These are phyloP conservation scores for Zalaria sp. DNA, from an alignment of 2,329 filamentous ascomycete species.

Conservation along the genomic window DNA sequence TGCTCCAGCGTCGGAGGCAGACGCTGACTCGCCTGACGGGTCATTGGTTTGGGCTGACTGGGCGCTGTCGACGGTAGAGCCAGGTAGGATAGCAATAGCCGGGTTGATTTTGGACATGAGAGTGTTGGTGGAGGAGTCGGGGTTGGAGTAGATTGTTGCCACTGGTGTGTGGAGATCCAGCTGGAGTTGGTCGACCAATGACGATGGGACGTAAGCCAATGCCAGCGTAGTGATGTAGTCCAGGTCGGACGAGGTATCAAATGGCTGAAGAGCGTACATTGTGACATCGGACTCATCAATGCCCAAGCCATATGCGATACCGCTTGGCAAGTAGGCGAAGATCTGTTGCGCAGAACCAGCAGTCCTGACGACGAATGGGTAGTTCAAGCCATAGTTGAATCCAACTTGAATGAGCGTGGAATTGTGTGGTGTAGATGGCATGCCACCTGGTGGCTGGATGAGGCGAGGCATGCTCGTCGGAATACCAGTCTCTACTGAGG, in stretches of 20 bases:
- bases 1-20: constrained; percentile 29
- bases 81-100: constrained; percentile 54
- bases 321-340: constrained; percentile 61
- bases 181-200: constrained; percentile 41
- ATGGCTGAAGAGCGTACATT: constrained; percentile 61
- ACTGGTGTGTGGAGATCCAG: constrained; percentile 57
- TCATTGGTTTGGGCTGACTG: constrained; percentile 24
- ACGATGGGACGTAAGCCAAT: constrained; percentile 31
- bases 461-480: constrained; percentile 57
- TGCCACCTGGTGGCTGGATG: constrained; percentile 55
- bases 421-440: constrained; percentile 44
- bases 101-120: constrained; percentile 75
- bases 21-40: constrained; percentile 18
- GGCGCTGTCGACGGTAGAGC: constrained; percentile 26
- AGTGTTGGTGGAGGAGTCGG: constrained; percentile 49
- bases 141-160: constrained; percentile 62
- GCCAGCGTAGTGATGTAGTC: constrained; percentile 75
- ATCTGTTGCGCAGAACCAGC: constrained; percentile 69
- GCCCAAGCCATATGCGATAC: constrained; percentile 51
- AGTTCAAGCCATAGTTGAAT: constrained; percentile 71
- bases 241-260: constrained; percentile 53
- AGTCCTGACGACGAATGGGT: constrained; percentile 62
- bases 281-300: constrained; percentile 36
- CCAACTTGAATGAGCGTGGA: constrained; percentile 68
- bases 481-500: constrained; percentile 36